Evolutionary conservation across 176 grass and related monocot genomes (phyloP).

Genomic region (Triticum dicoccoides): DNA sequence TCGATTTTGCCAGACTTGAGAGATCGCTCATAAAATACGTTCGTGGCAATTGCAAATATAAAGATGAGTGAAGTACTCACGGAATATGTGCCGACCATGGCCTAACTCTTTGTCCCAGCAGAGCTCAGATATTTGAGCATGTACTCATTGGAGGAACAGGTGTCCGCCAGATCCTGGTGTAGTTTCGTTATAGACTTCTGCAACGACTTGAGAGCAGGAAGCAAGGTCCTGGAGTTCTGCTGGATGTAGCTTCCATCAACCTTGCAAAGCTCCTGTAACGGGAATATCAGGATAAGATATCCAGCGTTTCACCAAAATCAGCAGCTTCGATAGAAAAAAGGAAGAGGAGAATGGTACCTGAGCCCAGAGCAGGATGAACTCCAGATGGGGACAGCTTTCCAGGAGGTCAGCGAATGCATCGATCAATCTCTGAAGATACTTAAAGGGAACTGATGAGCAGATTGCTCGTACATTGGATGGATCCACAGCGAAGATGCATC

Average conservation of each 20-base stretch:
- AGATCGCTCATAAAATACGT: not conserved
- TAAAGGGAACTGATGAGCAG: conserved; percentile 61
- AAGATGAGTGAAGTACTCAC: not conserved
- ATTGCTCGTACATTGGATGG: conserved; percentile 56
- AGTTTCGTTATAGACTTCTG: conserved; percentile 87
- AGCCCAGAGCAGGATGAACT: conserved; percentile 88
- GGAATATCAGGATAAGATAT: not conserved
- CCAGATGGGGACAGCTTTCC: conserved; percentile 87
- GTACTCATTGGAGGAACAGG: conserved; percentile 95
- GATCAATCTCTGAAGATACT: conserved; percentile 87
- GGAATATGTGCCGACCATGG: not conserved
- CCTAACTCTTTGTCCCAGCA: conserved; percentile 49
- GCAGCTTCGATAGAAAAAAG: not conserved
- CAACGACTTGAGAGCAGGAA: conserved; percentile 80
- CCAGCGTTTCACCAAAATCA: not conserved
- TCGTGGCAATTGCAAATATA: not conserved
- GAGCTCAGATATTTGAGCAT: conserved; percentile 81
- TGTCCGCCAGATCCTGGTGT: conserved; percentile 89
- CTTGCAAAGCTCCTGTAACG: conserved; percentile 76
- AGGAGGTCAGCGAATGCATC: conserved; percentile 79
- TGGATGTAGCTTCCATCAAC: conserved; percentile 86
- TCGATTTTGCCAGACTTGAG: not conserved
- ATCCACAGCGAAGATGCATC: conserved; percentile 83
- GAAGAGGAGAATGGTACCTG: conserved; percentile 48
- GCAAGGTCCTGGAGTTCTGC: conserved; percentile 80